Base-by-base conservation (phyloP, 2,329 filamentous ascomycete species). In the Penicillium hesseltinei region DNA sequence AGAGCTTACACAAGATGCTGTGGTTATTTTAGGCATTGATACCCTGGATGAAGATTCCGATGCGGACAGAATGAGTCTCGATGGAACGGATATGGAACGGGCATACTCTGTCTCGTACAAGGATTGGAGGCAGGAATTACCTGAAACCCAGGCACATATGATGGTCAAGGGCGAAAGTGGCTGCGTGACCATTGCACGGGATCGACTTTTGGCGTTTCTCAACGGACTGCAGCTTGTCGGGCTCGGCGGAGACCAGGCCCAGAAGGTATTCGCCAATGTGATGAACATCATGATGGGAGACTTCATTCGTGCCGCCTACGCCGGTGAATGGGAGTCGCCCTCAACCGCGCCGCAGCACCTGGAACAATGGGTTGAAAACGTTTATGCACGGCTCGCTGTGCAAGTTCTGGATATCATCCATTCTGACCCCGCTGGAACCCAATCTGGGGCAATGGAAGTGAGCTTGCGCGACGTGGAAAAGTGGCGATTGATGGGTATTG, bases 251-350 rank as follows among this genome's bases (percentile, higher is more conserved):
- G 78, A 80, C 40, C 76, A 76, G 45, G 79, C 80, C 5, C 82
- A 86, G 64, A 80, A 81, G 56, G 79, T 84, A 8, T 82, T 86
- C 61, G 85, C 84, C 2, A 75, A 78, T 53, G 82, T 84, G 2
- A 82, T 87, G 77, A 79, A 84, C 65, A 77, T 79, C 36, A 72
- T 86, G 61, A 75, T 88, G 62, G 81, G 81, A 42, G 78, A 81
- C 13, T 84, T 84, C 62, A 79, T 87, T 23, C 75, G 76, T 31
- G 78, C 81, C 47, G 78, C 80, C n/a, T 86, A 84, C 65, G 75
- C 82, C 44, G 79, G 82, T 3, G 77, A 84, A 58, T 87, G 84
- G 84, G 78, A 77, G 51, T 74, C 78, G 0, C 79, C 78, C 31
- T 76, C 77, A 10, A 73, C 77, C 11, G 77, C 81, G 5, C 73